Percentiles rank a stretch among this genome's conserved stretches.
phyloP scores from a whole-genome alignment of 2,329 filamentous ascomycete species.

The Neonectria hederae region DNA sequence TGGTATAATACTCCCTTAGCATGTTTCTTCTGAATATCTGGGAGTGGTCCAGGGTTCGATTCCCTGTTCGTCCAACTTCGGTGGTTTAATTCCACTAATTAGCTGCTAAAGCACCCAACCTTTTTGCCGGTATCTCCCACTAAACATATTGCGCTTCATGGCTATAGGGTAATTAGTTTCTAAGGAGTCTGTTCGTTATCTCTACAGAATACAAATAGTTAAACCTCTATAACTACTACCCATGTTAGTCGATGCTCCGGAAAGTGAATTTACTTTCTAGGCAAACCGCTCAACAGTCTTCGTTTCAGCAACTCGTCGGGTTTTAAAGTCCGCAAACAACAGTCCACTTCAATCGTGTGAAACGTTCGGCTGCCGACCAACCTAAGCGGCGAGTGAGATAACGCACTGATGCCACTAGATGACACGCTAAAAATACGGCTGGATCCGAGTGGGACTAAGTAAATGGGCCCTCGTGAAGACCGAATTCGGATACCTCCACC shows the following conservation, averaged over 20 bases:
- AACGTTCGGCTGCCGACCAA: background rate
- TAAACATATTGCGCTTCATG: too few species aligned
- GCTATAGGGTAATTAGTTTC: too few species aligned
- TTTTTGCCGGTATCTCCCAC: background rate
- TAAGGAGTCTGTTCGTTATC: too few species aligned
- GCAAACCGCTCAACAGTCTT: background rate
- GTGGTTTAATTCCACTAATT: background rate
- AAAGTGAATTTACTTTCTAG: too few species aligned
- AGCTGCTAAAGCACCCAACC: background rate
- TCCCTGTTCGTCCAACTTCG: background rate
- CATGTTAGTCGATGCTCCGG: too few species aligned
- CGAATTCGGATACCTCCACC: too few species aligned
- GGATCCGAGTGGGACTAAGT: too few species aligned
- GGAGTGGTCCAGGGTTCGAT: background rate
- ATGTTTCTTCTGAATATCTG: background rate
- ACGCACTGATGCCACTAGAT: background rate
- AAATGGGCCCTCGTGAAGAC: too few species aligned
- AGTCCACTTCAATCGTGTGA: too few species aligned
- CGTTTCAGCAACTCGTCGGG: background rate
- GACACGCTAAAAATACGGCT: background rate
- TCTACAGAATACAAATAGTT: too few species aligned
- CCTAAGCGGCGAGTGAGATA: background rate
- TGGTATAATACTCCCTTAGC: background rate
- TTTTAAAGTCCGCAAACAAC: too few species aligned
- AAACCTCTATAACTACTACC: too few species aligned